A percentile compares a stretch with the other conserved stretches of the same genome.
Evolutionary conservation across 2,329 filamentous ascomycete species (phyloP).

Genomic region (Calonectria hawksworthii): DNA sequence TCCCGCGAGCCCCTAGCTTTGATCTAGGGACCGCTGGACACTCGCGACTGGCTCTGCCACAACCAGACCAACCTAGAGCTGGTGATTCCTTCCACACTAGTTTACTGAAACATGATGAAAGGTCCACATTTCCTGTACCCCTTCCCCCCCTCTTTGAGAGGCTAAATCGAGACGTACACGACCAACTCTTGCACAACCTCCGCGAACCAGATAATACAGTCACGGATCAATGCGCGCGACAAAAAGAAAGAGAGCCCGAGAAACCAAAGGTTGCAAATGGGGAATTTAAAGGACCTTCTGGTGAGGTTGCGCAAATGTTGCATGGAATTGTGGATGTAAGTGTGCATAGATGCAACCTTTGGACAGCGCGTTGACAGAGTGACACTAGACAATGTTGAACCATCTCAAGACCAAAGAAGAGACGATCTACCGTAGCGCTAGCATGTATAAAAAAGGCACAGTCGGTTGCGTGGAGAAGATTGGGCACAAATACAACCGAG

Average conservation of each 20-base stretch:
- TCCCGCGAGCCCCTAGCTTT: slow-evolving; percentile 3
- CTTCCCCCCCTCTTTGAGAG: slow-evolving; percentile 7
- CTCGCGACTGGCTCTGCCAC: slow-evolving; percentile 10
- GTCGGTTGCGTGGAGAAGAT: slow-evolving; percentile 40
- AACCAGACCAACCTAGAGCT: not conserved
- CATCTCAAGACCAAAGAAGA: slow-evolving; percentile 43
- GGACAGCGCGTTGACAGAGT: slow-evolving; percentile 27
- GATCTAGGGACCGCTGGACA: not conserved
- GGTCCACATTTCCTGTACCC: not conserved
- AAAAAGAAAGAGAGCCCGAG: not conserved
- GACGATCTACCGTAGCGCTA: slow-evolving; percentile 33
- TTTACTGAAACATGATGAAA: not conserved
- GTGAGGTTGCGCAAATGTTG: slow-evolving; percentile 33
- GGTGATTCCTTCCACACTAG: not conserved
- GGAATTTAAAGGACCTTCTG: not conserved
- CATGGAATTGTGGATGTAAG: slow-evolving; percentile 46
- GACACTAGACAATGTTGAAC: slow-evolving; percentile 39
- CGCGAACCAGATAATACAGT: slow-evolving; percentile 15
- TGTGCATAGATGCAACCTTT: not conserved
- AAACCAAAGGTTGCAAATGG: not conserved
- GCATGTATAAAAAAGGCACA: slow-evolving; percentile 40
- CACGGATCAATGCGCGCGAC: not conserved
- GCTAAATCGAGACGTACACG: slow-evolving; percentile 29
- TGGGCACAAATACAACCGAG: slow-evolving; percentile 36
- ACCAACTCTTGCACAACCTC: slow-evolving; percentile 37